Evolutionary conservation across 352 stramenopile species (phyloP), one percentile per base, ranked within the genome.

Genomic region (Globisporangium nunn): DNA sequence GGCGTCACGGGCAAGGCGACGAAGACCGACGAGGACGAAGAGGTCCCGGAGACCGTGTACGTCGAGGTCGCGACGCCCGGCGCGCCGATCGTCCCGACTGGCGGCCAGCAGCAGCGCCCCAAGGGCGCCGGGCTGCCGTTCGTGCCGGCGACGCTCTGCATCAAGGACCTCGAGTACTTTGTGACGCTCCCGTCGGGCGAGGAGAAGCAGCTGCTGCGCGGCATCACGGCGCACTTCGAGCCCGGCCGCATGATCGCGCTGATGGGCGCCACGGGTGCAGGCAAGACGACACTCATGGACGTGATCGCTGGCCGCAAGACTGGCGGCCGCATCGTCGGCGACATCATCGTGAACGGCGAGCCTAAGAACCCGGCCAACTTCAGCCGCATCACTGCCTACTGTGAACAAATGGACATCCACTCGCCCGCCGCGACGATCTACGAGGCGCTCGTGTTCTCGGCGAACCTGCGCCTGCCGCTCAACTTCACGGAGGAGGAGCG

Each of bases 371-470:
- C 41, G 6, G 18, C 2, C 35, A 78, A 65, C 37, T 72, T 78
- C 56, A 73, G 50, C 17, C 57, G 50, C n/a, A 58, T 58, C 88
- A 14, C 67, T 98, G 71, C 74, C 5, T 86, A 84, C 61, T 86
- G 75, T 37, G 69, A 86, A 48, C 91, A 97, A 58, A 94, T 95
- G 54, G 91, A 97, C 62, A 81, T 87, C 47, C 78, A 97, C 61
- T 85, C 79, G 4, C 76, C 80, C 29, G 74, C 74, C 31, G 71
- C 87, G 52, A 96, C 88, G 10, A 82, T 87, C 15, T 64, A 80
- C 23, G 88, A 96, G 59, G 74, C 81, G n/a, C 84, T 96, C 6
- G 71, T 88, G 39, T 98, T 98, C 63, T 96, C 88, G n/a, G 91
- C 91, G 0, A 73, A 72, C 39, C 67, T 98, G 23, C 75, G 95